Evolutionary conservation across 129 eudicot genomes (phyloP).

Genomic region (Oenanthe sinensis): DNA sequence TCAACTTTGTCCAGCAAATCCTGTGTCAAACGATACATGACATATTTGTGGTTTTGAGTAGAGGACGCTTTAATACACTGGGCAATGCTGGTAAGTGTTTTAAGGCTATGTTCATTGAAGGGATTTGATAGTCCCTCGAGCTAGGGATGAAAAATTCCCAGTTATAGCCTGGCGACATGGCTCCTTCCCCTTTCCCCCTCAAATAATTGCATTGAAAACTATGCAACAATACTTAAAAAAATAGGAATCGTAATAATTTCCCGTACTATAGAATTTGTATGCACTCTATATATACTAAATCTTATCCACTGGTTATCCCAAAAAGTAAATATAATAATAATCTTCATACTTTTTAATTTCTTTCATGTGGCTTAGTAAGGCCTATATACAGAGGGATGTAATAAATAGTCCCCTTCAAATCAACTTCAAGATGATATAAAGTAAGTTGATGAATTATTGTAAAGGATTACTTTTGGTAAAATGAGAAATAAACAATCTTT

Average conservation of each 20-base stretch:
- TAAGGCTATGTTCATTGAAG: neutral
- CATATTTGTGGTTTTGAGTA: neutral
- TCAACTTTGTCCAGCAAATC: neutral
- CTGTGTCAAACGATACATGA: neutral
- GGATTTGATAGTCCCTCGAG: neutral
- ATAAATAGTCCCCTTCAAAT: neutral
- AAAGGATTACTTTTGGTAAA: neutral
- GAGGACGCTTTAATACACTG: neutral
- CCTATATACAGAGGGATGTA: neutral
- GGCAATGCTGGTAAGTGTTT: neutral
- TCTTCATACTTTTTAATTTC: neutral
- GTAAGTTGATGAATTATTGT: neutral
- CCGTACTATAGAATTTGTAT: no score
- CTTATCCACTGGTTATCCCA: neutral
- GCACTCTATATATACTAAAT: neutral
- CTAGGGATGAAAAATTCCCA: neutral
- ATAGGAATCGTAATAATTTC: neutral
- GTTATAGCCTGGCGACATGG: neutral
- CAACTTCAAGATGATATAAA: neutral
- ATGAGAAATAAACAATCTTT: neutral
- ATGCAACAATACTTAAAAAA: neutral
- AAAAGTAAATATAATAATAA: neutral
- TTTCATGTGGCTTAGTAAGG: neutral
- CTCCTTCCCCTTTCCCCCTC: neutral
- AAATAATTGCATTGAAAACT: neutral